Percentiles rank a stretch among this genome's conserved stretches.
Evolutionary conservation across 495 filamentous ascomycete genomes (phyloP).

Genomic region (Apodospora peruviana): DNA sequence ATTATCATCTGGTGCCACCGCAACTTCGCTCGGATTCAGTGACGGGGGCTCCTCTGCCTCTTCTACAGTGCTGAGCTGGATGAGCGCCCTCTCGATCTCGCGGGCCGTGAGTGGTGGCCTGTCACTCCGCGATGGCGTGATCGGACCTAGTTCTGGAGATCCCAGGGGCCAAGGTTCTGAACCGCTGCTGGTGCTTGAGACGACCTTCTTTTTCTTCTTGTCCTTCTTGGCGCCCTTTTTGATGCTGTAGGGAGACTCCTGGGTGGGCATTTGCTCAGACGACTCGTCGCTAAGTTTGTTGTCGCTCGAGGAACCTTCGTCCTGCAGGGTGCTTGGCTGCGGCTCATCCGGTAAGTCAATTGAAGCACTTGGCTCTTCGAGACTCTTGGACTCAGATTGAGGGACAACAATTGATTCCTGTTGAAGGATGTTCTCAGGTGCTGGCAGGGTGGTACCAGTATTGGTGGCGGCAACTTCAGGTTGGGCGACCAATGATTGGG

Average conservation of each 20-base stretch:
- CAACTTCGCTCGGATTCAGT: not conserved
- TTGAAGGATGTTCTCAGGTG: conserved; percentile 1
- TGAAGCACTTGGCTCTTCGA: not conserved
- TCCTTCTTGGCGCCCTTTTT: conserved; percentile 14
- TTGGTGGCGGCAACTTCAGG: too few species aligned
- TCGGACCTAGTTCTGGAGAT: conserved; percentile 9
- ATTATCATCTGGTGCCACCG: not conserved
- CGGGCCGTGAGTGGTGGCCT: conserved; percentile 9
- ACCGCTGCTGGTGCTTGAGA: not conserved
- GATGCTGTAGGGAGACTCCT: conserved; percentile 18
- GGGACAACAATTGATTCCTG: not conserved
- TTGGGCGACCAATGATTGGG: too few species aligned
- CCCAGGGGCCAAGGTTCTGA: conserved; percentile 16
- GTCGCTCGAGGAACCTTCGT: conserved; percentile 3
- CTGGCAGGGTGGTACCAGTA: not conserved
- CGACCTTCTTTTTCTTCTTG: conserved; percentile 21
- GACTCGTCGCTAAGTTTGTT: conserved; percentile 1
- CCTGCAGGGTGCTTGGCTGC: conserved; percentile 1
- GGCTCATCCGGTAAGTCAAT: conserved; percentile 5
- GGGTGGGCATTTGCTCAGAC: conserved; percentile 11
- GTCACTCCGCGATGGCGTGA: not conserved
- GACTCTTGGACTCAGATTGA: not conserved
- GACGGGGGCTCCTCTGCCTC: conserved; percentile 10
- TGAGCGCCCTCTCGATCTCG: conserved; percentile 15
- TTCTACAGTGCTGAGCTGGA: conserved; percentile 23